Evolutionary conservation across 129 eudicot species (phyloP).

Genomic region (Centella asiatica): DNA sequence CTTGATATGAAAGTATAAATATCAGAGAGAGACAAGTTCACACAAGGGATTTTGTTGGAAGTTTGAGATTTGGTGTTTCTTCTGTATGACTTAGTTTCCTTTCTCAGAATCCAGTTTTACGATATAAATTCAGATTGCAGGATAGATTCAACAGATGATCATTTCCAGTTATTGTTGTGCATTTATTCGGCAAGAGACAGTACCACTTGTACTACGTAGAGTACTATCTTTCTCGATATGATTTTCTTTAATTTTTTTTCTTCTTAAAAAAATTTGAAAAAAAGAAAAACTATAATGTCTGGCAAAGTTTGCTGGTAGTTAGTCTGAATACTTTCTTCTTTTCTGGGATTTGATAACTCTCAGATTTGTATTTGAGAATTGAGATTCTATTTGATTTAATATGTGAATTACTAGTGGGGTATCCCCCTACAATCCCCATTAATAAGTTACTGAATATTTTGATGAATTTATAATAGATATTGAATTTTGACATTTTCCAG

Average conservation of each 20-base stretch:
- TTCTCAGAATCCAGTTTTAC: conserved; percentile 27
- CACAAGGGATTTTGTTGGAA: conserved; percentile 16
- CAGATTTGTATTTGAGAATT: conserved; percentile 32
- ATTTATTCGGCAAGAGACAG: conserved; percentile 20
- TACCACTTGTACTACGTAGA: conserved; percentile 20
- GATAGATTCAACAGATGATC: conserved; percentile 18
- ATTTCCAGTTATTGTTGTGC: conserved; percentile 19
- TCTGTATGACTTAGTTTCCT: conserved; percentile 19
- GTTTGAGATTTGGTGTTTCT: conserved; percentile 6
- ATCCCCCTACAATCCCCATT: conserved; percentile 26
- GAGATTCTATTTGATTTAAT: conserved; percentile 31
- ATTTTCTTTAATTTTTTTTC: conserved; percentile 6
- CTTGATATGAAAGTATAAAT: conserved; percentile 7
- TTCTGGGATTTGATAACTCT: conserved; percentile 22
- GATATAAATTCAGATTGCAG: conserved; percentile 36
- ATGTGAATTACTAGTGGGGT: conserved; percentile 17
- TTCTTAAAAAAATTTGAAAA: too few species aligned
- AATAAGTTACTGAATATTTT: conserved; percentile 4
- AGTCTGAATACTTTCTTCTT: neutral
- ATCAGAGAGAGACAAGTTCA: conserved; percentile 11
- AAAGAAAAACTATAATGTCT: too few species aligned
- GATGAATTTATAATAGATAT: neutral
- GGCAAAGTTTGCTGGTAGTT: conserved; percentile 17
- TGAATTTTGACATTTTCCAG: too few species aligned
- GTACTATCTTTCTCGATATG: conserved; percentile 14